These are phyloP conservation scores for Blastocystis hominis DNA, from an alignment of 352 stramenopile species.

Conservation along the genomic window DNA sequence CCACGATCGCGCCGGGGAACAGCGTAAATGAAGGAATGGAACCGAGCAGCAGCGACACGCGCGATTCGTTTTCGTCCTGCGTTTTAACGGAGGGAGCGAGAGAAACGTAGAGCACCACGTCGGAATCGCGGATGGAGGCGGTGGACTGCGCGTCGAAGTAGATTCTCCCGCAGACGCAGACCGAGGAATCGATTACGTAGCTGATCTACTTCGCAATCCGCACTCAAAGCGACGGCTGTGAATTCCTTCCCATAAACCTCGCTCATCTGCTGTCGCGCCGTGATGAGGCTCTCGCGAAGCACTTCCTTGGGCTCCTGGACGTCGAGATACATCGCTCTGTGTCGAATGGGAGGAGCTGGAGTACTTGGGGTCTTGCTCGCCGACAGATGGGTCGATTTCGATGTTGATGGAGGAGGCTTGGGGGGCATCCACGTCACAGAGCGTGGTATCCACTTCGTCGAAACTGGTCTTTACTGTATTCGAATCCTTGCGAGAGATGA, in stretches of 20 bases:
- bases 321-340: background rate
- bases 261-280: background rate
- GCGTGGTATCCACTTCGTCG: background rate
- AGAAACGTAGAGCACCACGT: background rate
- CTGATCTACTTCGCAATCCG: background rate
- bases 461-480: background rate
- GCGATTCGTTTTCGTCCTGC: conserved; percentile 26
- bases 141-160: background rate
- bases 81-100: background rate
- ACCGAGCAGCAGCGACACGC: background rate
- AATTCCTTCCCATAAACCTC: conserved; percentile 23
- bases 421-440: background rate
- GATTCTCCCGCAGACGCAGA: background rate
- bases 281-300: background rate
- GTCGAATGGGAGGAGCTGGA: background rate
- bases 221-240: background rate
- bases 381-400: background rate
- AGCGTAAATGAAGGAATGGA: background rate
- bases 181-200: conserved; percentile 4
- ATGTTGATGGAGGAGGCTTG: background rate
- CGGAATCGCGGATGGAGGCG: background rate
- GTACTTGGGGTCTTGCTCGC: background rate
- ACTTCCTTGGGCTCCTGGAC: background rate
- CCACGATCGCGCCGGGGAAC: conserved; percentile 15
- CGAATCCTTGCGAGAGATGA: background rate